Evolutionary conservation across 768 basidiomycete genomes (phyloP).

Genomic region (Macrolepiota albuminosa): DNA sequence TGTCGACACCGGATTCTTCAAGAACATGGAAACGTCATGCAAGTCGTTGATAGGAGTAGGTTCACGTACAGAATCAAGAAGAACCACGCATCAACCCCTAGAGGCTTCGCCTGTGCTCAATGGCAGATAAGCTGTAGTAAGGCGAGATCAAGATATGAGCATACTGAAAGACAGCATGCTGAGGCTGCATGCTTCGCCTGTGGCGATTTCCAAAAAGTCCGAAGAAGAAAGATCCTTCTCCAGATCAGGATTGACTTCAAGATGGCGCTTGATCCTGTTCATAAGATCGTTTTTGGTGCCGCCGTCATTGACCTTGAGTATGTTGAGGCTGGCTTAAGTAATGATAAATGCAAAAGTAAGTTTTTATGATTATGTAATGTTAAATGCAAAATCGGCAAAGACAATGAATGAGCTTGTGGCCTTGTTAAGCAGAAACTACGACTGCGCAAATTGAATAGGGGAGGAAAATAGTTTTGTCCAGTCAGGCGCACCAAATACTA

Average conservation of each 20-base stretch:
- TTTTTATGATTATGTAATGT: too few species aligned
- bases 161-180: conserved; percentile 7
- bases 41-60: conserved; percentile 45
- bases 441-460: too few species aligned
- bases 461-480: too few species aligned
- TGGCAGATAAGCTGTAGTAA: background rate
- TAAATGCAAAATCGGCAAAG: too few species aligned
- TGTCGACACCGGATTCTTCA: conserved; percentile 41
- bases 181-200: conserved; percentile 39
- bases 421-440: too few species aligned
- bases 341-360: too few species aligned
- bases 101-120: conserved; percentile 10
- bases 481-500: too few species aligned
- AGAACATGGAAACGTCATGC: conserved; percentile 46
- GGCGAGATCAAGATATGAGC: background rate
- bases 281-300: conserved; percentile 61
- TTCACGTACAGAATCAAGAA: conserved; percentile 39
- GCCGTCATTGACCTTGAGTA: conserved; percentile 24
- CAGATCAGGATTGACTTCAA: conserved; percentile 51
- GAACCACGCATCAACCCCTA: conserved; percentile 20
- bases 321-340: conserved; percentile 9
- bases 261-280: conserved; percentile 47
- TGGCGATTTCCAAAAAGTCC: conserved; percentile 46
- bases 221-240: conserved; percentile 50
- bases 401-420: too few species aligned